Percentiles rank a stretch among this genome's conserved stretches.
phyloP scores from a whole-genome alignment of 1,284 basidiomycete genomes.

The Leccinum variabile region DNA sequence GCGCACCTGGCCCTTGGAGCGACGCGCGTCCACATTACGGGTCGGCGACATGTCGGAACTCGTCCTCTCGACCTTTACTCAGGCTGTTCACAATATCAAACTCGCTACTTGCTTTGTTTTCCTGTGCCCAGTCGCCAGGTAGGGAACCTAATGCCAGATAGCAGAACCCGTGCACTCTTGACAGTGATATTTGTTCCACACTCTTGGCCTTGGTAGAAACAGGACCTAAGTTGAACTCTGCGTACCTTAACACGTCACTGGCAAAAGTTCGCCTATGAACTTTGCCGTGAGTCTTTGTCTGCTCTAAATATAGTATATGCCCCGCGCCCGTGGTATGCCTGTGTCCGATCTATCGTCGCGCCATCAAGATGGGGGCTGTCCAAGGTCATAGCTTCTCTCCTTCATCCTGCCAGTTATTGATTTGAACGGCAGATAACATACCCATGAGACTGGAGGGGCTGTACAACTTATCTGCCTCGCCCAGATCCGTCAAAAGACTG shows the following conservation, averaged over 20 bases:
- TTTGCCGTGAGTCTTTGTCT: not conserved
- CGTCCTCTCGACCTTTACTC: not conserved
- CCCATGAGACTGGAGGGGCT: not conserved
- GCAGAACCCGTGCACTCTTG: too few species aligned
- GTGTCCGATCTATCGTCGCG: not conserved
- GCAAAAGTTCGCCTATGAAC: not conserved
- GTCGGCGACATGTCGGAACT: not conserved
- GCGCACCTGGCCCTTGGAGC: not conserved
- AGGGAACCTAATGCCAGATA: too few species aligned
- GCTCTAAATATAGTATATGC: not conserved
- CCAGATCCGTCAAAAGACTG: not conserved
- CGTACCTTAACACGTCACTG: not conserved
- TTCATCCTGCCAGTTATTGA: not conserved
- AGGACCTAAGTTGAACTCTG: not conserved
- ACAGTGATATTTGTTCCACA: too few species aligned
- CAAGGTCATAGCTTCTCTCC: not conserved
- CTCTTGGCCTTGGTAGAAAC: too few species aligned
- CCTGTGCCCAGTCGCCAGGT: not conserved
- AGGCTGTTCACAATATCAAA: not conserved
- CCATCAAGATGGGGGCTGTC: not conserved
- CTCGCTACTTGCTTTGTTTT: not conserved
- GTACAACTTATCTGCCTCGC: not conserved
- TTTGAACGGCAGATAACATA: not conserved
- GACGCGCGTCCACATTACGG: not conserved
- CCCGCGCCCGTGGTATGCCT: not conserved